Evolutionary conservation across 164 flowering plant genomes (phyloP), one percentile per base, ranked within the genome.

Genomic region (Taxillus chinensis): DNA sequence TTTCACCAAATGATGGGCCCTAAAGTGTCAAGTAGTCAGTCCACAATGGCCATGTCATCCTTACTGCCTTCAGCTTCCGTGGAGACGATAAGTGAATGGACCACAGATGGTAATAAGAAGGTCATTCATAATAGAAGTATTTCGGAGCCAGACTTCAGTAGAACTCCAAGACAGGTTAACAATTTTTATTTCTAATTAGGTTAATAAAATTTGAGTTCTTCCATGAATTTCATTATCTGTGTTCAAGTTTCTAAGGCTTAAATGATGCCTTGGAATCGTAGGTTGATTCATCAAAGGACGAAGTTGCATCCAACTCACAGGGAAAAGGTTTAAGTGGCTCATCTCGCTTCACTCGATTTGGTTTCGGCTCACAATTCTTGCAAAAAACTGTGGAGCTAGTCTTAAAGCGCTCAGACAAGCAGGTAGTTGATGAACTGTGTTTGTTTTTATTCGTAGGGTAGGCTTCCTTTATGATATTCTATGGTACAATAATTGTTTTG

Each of bases 61-160:
- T 73, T 90, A 66, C 69, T 81, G 65, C 89, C 97, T 51, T 85
- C 99, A 45, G 78, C 83, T 63, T 86, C 96, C 14, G 81, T 82
- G 95, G 98, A 92, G 67, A 90, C 86, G 17, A 77, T 87, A 57
- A 86, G 74, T 74, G 86, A 79, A 48, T 80, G 86, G 96, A 59
- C 78, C 7, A 79, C 76, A 63, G 87, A 75, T 68, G 70, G 70
- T 52, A 80, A 62, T 70, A 77, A 70, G 74, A 75, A 64, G 83
- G 62, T 75, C 55, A 73, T 70, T 76, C 81, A 74, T 60, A 83
- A 78, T 67, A 81, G 97, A 74, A 93, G 99, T 82, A 78, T 81
- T 74, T 95, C 99, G 16, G 99, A 95, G 79, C 99, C 99, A 52
- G 87, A 89, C 64, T 77, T 95, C 72, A 87, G 95, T 62, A 78